Evolutionary conservation across 176 grass and related monocot species (phyloP), one percentile per base, ranked within the genome.

Genomic region (Aegilops speltoides): DNA sequence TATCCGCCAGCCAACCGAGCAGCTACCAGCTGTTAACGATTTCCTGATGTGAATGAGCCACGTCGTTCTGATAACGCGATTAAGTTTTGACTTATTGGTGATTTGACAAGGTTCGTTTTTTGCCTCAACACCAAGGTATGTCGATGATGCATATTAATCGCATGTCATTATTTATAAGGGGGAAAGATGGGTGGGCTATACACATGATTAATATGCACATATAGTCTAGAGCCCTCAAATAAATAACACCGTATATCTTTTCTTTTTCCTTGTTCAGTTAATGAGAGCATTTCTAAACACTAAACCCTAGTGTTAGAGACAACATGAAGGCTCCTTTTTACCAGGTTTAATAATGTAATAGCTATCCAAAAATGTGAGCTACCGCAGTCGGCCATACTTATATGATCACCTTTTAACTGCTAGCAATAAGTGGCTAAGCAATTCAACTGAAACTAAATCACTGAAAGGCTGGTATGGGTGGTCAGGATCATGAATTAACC

Each of bases 341-440:
- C 71, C 12, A 73, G 41, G 38, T 46, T 26, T 8, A 17, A 74
- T 74, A 14, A 23, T 43, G 69, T 25, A 73, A 24, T 25, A 73
- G 22, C 23, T 50, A 43, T 16, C 26, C 56, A 71, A 50, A 76
- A 59, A 68, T 28, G 26, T 60, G 37, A 50, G 32, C 52, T 80
- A 81, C 48, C 60, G 11, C 77, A 76, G 36, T 89, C 43, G 48
- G 26, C 22, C 43, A 68, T 46, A 43, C 57, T 22, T 15, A 3
- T 38, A 31, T 48, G 37, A 70, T 29, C 63, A 62, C 29, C 79
- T 86, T 90, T 90, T 86, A 29, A 78, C 84, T 52, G 48, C 16
- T 64, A 72, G 16, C 37, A 63, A 77, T 78, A 64, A 86, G 79
- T 86, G 45, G 61, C 17, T 52, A 71, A 62, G 73, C 31, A 70